phyloP scores from a whole-genome alignment of 768 basidiomycete species.

The Lentinula sp. region DNA sequence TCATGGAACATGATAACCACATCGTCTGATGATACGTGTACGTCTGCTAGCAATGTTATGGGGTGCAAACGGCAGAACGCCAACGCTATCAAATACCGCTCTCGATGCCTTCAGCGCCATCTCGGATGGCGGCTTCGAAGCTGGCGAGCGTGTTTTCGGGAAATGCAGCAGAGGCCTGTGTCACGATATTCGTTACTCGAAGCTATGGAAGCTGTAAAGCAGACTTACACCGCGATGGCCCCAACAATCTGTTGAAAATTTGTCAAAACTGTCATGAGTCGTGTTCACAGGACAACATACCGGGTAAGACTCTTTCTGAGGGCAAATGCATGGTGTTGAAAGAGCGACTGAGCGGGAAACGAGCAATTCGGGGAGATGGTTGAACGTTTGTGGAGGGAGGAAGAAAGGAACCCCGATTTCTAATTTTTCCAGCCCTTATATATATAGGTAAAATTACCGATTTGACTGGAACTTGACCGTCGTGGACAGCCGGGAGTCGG shows the following conservation, averaged over 20 bases:
- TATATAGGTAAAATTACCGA: background rate
- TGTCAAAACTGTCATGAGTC: background rate
- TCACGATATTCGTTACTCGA: background rate
- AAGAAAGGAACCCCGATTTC: background rate
- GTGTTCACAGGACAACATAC: background rate
- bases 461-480: background rate
- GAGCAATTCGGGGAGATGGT: background rate
- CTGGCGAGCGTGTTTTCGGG: slow-evolving; percentile 95
- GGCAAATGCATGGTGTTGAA: background rate
- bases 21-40: slow-evolving; percentile 86
- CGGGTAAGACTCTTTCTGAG: slow-evolving; percentile 1
- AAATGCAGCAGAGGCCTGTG: slow-evolving; percentile 75
- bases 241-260: slow-evolving; percentile 58
- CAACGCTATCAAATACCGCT: slow-evolving; percentile 67
- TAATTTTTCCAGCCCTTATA: background rate
- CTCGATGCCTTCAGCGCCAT: slow-evolving; percentile 96
- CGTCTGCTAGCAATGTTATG: slow-evolving; percentile 72
- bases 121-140: slow-evolving; percentile 91
- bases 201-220: background rate
- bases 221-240: slow-evolving; percentile 27
- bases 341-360: background rate
- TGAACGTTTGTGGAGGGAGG: background rate
- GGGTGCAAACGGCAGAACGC: slow-evolving; percentile 28
- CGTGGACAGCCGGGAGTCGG: background rate
- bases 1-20: slow-evolving; percentile 97